Conservation (phyloP, 2,329 filamentous ascomycete species). For the Colletotrichum eleusines region DNA sequence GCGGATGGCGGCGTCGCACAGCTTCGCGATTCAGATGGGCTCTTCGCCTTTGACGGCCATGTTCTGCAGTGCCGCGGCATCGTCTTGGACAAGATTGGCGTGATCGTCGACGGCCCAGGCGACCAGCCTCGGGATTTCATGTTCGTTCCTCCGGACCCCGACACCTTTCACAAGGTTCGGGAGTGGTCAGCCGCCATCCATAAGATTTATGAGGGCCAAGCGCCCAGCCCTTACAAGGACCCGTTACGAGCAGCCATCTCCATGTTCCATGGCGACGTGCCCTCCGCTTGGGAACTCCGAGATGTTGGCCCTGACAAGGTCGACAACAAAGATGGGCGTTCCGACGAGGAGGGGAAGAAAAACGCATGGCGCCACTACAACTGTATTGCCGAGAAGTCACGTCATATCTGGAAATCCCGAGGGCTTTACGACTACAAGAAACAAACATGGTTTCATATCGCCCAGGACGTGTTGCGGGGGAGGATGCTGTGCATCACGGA, state of each 20-base stretch:
- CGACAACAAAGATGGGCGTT: neutral
- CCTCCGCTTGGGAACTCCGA: neutral
- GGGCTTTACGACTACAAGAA: neutral
- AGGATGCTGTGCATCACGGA: neutral
- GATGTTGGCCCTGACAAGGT: neutral
- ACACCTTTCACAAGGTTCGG: neutral
- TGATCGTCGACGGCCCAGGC: neutral
- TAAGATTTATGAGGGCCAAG: neutral
- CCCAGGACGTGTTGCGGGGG: neutral
- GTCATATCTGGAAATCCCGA: neutral
- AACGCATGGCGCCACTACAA: neutral
- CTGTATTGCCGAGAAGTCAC: neutral
- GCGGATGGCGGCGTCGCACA: neutral
- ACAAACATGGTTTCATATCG: neutral
- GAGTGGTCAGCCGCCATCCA: neutral
- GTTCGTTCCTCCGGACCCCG: neutral
- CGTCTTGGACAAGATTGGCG: neutral
- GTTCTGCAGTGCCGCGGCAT: neutral
- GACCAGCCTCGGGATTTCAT: neutral
- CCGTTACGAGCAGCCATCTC: neutral
- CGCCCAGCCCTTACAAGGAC: neutral
- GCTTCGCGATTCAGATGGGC: neutral
- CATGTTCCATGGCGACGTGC: slow-evolving; percentile 18
- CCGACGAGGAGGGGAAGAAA: neutral
- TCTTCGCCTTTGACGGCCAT: neutral